Conservation (phyloP, 495 filamentous ascomycete genomes). For the Hypoxylon crocopeplum region DNA sequence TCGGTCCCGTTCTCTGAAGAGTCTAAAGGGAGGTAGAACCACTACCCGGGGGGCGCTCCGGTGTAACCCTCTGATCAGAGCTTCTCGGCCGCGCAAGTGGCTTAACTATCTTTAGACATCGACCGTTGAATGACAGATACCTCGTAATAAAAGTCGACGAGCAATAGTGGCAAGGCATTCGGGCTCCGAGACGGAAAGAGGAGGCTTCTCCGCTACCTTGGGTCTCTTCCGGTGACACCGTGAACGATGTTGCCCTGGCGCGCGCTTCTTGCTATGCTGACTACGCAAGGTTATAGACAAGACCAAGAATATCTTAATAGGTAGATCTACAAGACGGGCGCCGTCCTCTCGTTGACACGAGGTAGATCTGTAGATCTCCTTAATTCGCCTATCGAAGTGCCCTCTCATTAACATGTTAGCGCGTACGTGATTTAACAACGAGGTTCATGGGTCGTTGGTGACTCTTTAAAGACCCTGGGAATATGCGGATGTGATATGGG, state of each 20-base stretch:
- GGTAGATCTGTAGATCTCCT: conserved; percentile 34
- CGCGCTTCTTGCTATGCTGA: conserved; percentile 6
- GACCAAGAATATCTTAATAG: conserved; percentile 20
- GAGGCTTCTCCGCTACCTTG: background rate
- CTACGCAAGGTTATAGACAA: conserved; percentile 7
- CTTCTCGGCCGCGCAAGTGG: conserved; percentile 20
- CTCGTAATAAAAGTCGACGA: conserved; percentile 11
- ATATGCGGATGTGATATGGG: conserved; percentile 2
- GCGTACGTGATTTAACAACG: background rate
- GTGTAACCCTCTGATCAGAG: conserved; percentile 20
- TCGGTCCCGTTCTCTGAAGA: conserved; percentile 26
- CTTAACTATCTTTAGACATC: conserved; percentile 29
- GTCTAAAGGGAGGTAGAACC: conserved; percentile 13
- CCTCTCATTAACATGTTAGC: background rate
- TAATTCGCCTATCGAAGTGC: conserved; percentile 6
- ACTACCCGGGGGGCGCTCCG: conserved; percentile 18
- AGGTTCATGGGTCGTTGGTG: conserved; percentile 3
- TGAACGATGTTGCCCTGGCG: background rate
- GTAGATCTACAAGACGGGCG: conserved; percentile 16
- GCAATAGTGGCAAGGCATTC: conserved; percentile 1
- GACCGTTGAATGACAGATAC: conserved; percentile 3
- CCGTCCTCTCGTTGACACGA: conserved; percentile 29
- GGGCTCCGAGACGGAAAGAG: background rate
- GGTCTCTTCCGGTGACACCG: conserved; percentile 4
- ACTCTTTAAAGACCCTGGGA: conserved; percentile 3